phyloP scores from a whole-genome alignment of 83 land plant genomes.

The Thuja plicata region DNA sequence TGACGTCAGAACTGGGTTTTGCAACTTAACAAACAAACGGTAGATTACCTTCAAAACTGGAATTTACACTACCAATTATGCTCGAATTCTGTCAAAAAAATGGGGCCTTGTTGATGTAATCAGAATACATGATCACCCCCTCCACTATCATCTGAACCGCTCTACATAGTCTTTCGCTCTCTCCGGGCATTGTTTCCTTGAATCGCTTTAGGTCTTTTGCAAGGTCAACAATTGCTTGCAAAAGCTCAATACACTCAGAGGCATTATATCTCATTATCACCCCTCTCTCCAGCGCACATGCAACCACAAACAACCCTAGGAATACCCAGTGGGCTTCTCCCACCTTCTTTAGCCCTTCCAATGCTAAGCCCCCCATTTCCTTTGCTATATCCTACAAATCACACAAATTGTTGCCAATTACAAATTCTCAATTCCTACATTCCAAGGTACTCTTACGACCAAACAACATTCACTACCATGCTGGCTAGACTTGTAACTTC shows the following conservation, averaged over 20 bases:
- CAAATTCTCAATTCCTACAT: no score
- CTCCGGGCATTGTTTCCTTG: neutral
- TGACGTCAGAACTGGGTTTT: no score
- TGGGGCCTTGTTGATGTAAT: no score
- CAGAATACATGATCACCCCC: neutral
- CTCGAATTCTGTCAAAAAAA: no score
- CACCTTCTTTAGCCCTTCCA: neutral
- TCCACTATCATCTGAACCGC: neutral
- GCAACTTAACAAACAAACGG: no score
- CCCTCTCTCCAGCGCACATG: neutral
- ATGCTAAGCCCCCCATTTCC: neutral
- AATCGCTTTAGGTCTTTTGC: neutral
- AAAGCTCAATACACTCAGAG: neutral
- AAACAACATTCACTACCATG: no score
- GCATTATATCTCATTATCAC: neutral
- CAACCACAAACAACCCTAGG: neutral
- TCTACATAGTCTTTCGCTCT: neutral
- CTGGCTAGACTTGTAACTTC: no score
- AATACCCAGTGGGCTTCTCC: neutral
- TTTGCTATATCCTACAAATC: neutral
- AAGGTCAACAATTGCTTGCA: neutral
- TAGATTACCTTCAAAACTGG: no score
- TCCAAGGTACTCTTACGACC: no score
- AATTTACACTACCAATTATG: no score
- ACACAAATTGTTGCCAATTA: neutral